Conservation (phyloP, 2,329 filamentous ascomycete genomes). For the Trichoderma simmonsii region DNA sequence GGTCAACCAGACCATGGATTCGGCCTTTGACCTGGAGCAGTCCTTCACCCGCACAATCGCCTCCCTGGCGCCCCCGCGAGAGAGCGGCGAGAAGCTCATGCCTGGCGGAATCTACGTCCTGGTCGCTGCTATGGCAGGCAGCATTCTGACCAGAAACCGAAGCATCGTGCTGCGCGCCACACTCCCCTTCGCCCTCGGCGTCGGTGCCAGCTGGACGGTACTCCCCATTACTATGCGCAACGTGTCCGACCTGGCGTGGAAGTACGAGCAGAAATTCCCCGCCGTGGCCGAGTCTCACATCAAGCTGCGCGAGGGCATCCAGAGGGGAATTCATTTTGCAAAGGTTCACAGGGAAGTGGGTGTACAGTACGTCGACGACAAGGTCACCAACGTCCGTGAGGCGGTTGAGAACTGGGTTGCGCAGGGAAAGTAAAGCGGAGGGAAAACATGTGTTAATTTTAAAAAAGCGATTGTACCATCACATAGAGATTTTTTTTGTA, state of each 20-base stretch:
- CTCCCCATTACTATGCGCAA: slow-evolving; percentile 90
- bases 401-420: slow-evolving; percentile 84
- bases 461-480: slow-evolving; percentile 36
- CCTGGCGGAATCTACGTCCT: slow-evolving; percentile 90
- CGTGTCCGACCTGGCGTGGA: slow-evolving; percentile 81
- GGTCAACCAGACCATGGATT: slow-evolving; percentile 78
- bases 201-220: slow-evolving; percentile 79
- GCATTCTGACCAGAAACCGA: slow-evolving; percentile 84
- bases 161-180: slow-evolving; percentile 76
- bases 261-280: slow-evolving; percentile 87
- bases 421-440: slow-evolving; percentile 78
- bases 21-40: slow-evolving; percentile 79
- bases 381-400: slow-evolving; percentile 72
- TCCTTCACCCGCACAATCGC: slow-evolving; percentile 87
- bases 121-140: slow-evolving; percentile 91
- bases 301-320: slow-evolving; percentile 63
- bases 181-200: slow-evolving; percentile 74
- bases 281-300: slow-evolving; percentile 79
- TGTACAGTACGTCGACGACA: slow-evolving; percentile 72
- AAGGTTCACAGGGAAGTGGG: slow-evolving; percentile 70
- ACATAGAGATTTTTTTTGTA: slow-evolving; percentile 37
- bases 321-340: slow-evolving; percentile 69
- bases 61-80: slow-evolving; percentile 78
- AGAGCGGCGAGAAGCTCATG: slow-evolving; percentile 83
- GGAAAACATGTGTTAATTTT: not conserved